phyloP scores from a whole-genome alignment of 805 yeast species.

The Barnettozyma sucrosica region DNA sequence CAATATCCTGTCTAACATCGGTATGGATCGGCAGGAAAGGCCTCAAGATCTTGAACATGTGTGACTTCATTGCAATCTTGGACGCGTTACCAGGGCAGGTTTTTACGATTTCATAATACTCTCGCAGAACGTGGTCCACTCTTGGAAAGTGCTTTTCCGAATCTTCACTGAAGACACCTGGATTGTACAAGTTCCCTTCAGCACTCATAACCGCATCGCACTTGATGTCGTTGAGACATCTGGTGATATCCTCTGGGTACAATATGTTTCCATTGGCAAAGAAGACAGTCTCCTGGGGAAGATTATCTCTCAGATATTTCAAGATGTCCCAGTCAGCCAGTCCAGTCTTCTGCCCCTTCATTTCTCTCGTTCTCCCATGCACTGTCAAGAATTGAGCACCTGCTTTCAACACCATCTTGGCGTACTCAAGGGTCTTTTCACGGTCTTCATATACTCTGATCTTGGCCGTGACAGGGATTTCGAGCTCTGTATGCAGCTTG shows the following conservation, averaged over 20 bases:
- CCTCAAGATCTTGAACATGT: conserved; percentile 78
- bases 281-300: conserved; percentile 76
- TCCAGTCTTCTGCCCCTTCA: conserved; percentile 96
- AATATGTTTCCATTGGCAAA: conserved; percentile 94
- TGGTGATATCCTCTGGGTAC: conserved; percentile 74
- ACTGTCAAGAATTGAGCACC: conserved; percentile 95
- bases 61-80: conserved; percentile 81
- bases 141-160: conserved; percentile 72
- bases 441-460: conserved; percentile 83
- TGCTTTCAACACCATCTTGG: conserved; percentile 80
- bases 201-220: conserved; percentile 98
- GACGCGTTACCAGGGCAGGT: conserved; percentile 51
- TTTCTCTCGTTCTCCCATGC: conserved; percentile 94
- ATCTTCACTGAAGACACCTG: conserved; percentile 75
- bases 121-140: conserved; percentile 76
- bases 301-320: conserved; percentile 66
- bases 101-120: conserved; percentile 76
- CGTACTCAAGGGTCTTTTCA: conserved; percentile 79
- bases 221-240: conserved; percentile 56
- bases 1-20: conserved; percentile 71
- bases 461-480: conserved; percentile 91
- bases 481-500: conserved; percentile 66
- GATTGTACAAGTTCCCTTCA: conserved; percentile 90
- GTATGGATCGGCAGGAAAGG: conserved; percentile 75
- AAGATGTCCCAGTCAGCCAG: conserved; percentile 89